These are phyloP conservation scores for Eucalyptus polybractea DNA, from an alignment of 345 rosid species.

Conservation along the genomic window DNA sequence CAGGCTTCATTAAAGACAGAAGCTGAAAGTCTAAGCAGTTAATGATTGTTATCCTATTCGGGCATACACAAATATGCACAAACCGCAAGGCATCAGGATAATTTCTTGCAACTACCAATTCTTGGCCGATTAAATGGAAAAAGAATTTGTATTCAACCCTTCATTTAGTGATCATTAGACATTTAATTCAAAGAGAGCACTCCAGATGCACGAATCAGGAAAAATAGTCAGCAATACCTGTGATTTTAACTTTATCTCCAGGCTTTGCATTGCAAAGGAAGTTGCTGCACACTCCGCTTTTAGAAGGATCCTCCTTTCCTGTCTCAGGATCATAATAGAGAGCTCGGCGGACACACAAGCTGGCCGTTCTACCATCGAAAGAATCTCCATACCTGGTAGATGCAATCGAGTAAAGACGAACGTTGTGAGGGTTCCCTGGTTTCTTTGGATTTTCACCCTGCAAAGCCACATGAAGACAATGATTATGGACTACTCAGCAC, in stretches of 20 bases:
- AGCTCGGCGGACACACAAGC: conserved; percentile 96
- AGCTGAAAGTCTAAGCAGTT: not conserved
- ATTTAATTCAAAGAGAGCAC: not conserved
- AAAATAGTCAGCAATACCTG: conserved; percentile 31
- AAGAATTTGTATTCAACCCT: not conserved
- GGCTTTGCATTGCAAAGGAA: conserved; percentile 85
- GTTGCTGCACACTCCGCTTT: conserved; percentile 87
- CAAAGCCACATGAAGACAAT: not conserved
- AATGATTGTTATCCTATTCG: not conserved
- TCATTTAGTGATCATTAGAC: not conserved
- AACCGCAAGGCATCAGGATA: not conserved
- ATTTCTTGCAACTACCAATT: not conserved
- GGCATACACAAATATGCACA: not conserved
- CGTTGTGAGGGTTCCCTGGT: conserved; percentile 78
- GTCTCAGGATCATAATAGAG: conserved; percentile 87
- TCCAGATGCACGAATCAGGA: not conserved
- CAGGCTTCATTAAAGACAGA: not conserved
- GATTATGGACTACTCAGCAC: not conserved
- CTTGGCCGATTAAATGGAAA: not conserved
- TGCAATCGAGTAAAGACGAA: conserved; percentile 94
- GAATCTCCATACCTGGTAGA: conserved; percentile 90
- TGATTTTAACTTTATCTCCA: conserved; percentile 78
- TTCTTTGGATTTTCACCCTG: conserved; percentile 99
- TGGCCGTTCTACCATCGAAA: conserved; percentile 84
- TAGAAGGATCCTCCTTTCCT: conserved; percentile 87